Evolutionary conservation across 345 rosid genomes (phyloP).

Genomic region (Corchorus olitorius): DNA sequence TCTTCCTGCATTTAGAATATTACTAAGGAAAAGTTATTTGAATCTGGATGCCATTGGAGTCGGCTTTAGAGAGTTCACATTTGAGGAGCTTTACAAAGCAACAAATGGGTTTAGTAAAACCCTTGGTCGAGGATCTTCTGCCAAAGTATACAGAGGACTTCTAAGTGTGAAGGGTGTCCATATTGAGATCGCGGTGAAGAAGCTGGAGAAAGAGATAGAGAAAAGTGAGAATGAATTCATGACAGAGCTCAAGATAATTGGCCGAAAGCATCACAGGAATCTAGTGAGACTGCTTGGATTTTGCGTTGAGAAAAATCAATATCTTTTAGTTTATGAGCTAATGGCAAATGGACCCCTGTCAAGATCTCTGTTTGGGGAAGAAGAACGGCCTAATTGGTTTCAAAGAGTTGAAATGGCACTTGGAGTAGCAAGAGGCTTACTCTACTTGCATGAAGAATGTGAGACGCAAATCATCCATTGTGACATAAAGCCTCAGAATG

Average conservation of each 20-base stretch:
- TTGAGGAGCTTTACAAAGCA: slow-evolving; percentile 24
- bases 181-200: slow-evolving; percentile 33
- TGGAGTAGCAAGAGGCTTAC: slow-evolving; percentile 34
- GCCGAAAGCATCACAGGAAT: slow-evolving; percentile 34
- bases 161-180: slow-evolving; percentile 14
- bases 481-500: slow-evolving; percentile 39
- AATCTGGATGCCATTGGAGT: slow-evolving; percentile 22
- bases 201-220: slow-evolving; percentile 27
- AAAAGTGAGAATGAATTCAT: slow-evolving; percentile 28
- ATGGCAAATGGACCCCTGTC: slow-evolving; percentile 32
- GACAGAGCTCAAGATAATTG: slow-evolving; percentile 37
- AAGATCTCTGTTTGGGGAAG: slow-evolving; percentile 17
- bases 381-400: slow-evolving; percentile 26
- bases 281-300: slow-evolving; percentile 36
- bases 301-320: slow-evolving; percentile 27
- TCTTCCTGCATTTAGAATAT: slow-evolving; percentile 24
- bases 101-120: slow-evolving; percentile 29
- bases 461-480: slow-evolving; percentile 35
- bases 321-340: slow-evolving; percentile 32
- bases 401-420: slow-evolving; percentile 30
- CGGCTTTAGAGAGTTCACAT: slow-evolving; percentile 32
- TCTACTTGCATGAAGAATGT: slow-evolving; percentile 37
- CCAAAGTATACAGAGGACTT: slow-evolving; percentile 30
- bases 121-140: slow-evolving; percentile 38
- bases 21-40: slow-evolving; percentile 6